Evolutionary conservation across 805 yeast genomes (phyloP), one percentile per base, ranked within the genome.

Genomic region (Jamesozyma gamospora): DNA sequence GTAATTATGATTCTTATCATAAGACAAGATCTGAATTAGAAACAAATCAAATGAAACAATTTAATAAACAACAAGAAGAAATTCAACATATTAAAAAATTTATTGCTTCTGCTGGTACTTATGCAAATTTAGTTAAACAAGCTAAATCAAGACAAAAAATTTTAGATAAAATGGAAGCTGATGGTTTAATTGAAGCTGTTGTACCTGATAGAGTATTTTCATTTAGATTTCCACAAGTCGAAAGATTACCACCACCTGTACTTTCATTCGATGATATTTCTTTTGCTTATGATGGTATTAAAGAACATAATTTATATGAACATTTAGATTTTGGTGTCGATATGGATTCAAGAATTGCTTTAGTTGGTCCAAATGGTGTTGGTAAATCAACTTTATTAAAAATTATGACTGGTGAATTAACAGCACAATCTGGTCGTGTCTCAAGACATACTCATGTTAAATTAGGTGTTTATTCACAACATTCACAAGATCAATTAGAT

Each of bases 111-210:
- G 98, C 98, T 42, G 98, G 98, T 88, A 92, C 98, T 41, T 92
- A 92, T 70, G 97, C 98, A 46, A 92, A 92, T 71, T 74, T 92
- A 72, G 98, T 92, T 43, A 86, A 84, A 66, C 98, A 92, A 71
- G 98, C 98, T 50, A 92, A 92, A 69, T 92, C 98, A 27, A 85
- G 97, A 71, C 98, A 92, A 75, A 92, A 92, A 81, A 92, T 92
- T 63, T 74, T 92, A 65, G 98, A 92, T 70, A 92, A 92, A 81
- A 92, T 92, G 98, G 98, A 92, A 71, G 97, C 98, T 53, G 98
- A 92, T 64, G 98, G 98, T 60, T 74, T 83, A 57, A 83, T 92
- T 58, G 84, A 84, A 69, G 81, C 94, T 40, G 98, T 92, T 53
- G 87, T 76, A 42, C 82, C 83, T 38, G 98, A 92, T 66, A 86